Evolutionary conservation across 345 rosid genomes (phyloP).

Genomic region (Euphorbia pulcherrima): DNA sequence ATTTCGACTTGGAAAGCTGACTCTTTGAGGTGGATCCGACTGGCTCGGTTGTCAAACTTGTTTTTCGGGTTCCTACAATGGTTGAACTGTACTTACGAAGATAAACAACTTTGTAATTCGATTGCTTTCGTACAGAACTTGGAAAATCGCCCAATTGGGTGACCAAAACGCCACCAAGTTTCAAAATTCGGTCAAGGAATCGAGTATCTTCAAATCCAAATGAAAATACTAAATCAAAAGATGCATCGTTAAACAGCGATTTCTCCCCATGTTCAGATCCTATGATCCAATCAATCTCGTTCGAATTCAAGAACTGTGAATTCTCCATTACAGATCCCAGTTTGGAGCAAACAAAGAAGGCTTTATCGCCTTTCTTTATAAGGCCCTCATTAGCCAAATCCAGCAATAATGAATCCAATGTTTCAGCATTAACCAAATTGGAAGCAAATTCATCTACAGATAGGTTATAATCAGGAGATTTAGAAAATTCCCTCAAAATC

Average conservation of each 20-base stretch:
- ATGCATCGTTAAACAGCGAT: constrained; percentile 20
- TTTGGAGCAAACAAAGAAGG: constrained; percentile 33
- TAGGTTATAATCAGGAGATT: constrained; percentile 4
- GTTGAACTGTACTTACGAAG: constrained; percentile 31
- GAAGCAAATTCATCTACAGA: constrained; percentile 11
- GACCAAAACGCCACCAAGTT: constrained; percentile 43
- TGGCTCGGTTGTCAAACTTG: neutral
- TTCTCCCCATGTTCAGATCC: constrained; percentile 27
- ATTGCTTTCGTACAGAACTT: constrained; percentile 24
- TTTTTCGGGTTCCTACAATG: constrained; percentile 40
- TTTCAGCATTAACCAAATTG: constrained; percentile 24
- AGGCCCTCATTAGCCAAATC: constrained; percentile 48
- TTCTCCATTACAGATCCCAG: constrained; percentile 21
- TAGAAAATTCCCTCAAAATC: constrained; percentile 22
- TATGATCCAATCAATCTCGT: constrained; percentile 30
- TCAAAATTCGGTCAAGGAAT: constrained; percentile 37
- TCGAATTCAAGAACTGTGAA: constrained; percentile 25
- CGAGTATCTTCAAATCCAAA: constrained; percentile 24
- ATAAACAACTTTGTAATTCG: constrained; percentile 37
- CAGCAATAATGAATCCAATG: constrained; percentile 32
- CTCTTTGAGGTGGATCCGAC: constrained; percentile 14
- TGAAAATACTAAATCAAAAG: constrained; percentile 40
- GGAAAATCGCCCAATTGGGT: constrained; percentile 24
- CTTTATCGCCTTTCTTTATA: constrained; percentile 42
- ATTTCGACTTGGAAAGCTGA: constrained; percentile 25